Evolutionary conservation across 768 basidiomycete genomes (phyloP).

Genomic region (Leccinum incarnatum): DNA sequence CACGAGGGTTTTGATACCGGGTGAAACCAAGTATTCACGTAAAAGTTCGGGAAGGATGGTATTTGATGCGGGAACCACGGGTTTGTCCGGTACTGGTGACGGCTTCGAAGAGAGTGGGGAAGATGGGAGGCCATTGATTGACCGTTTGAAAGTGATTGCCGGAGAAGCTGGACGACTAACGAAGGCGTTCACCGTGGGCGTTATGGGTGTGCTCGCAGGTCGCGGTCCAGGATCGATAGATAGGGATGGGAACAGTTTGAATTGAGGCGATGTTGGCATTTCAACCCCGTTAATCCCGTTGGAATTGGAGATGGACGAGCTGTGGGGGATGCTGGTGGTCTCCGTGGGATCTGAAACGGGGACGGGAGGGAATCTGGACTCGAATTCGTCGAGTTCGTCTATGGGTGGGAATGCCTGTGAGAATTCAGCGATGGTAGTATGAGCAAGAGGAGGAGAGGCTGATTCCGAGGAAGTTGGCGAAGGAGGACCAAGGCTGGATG

Average conservation of each 20-base stretch:
- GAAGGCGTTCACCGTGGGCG: slow-evolving; percentile 53
- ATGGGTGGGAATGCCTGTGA: slow-evolving; percentile 71
- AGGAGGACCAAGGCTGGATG: slow-evolving; percentile 71
- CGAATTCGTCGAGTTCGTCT: slow-evolving; percentile 65
- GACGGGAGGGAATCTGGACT: slow-evolving; percentile 48
- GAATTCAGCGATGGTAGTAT: slow-evolving; percentile 53
- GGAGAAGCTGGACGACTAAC: slow-evolving; percentile 66
- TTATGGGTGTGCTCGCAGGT: slow-evolving; percentile 70
- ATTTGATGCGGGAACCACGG: slow-evolving; percentile 57
- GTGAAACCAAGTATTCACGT: slow-evolving; percentile 50
- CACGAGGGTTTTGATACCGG: slow-evolving; percentile 59
- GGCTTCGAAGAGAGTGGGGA: slow-evolving; percentile 32
- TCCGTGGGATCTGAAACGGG: slow-evolving; percentile 43
- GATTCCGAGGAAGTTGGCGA: slow-evolving; percentile 71
- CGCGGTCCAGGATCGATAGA: slow-evolving; percentile 50
- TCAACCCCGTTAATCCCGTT: slow-evolving; percentile 31
- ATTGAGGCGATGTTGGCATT: slow-evolving; percentile 31
- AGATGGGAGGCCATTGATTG: slow-evolving; percentile 37
- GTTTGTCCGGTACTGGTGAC: slow-evolving; percentile 33
- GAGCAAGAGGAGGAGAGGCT: slow-evolving; percentile 51
- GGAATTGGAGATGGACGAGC: slow-evolving; percentile 25
- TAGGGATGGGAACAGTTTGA: slow-evolving; percentile 39
- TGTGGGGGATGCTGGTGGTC: slow-evolving; percentile 17
- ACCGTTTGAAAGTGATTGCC: slow-evolving; percentile 41
- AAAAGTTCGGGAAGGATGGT: slow-evolving; percentile 59